phyloP scores from a whole-genome alignment of 2,329 filamentous ascomycete genomes.

The Stagonosporopsis vannaccii region DNA sequence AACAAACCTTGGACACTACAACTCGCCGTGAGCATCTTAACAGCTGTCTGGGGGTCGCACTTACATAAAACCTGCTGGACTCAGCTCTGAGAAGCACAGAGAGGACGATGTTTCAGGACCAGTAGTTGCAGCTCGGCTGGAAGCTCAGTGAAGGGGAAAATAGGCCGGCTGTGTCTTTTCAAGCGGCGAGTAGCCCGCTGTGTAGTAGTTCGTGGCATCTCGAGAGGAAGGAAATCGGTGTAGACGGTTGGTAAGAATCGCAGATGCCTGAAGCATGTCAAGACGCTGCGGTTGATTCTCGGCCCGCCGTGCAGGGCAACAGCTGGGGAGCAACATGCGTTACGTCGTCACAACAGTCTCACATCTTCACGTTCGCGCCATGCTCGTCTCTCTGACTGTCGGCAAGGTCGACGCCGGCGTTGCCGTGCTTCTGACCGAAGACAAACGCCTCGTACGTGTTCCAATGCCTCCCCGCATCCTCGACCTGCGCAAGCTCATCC shows the following conservation, averaged over 20 bases:
- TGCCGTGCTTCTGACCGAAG: slow-evolving; percentile 93
- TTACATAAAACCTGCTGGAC: slow-evolving; percentile 1
- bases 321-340: slow-evolving; percentile 12
- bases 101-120: neutral
- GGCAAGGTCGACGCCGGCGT: slow-evolving; percentile 99
- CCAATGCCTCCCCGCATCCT: slow-evolving; percentile 19
- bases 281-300: slow-evolving; percentile 8
- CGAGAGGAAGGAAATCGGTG: neutral
- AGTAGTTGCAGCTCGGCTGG: slow-evolving; percentile 18
- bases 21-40: neutral
- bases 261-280: slow-evolving; percentile 12
- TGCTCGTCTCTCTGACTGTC: slow-evolving; percentile 97
- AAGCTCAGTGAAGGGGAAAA: slow-evolving; percentile 14
- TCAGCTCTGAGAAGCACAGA: neutral
- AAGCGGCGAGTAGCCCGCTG: neutral
- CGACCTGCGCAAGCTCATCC: slow-evolving; percentile 27
- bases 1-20: neutral
- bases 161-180: neutral
- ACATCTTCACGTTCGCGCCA: slow-evolving; percentile 52
- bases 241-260: slow-evolving; percentile 1
- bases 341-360: slow-evolving; percentile 14
- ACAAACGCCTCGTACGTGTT: slow-evolving; percentile 85
- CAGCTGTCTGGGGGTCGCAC: neutral
- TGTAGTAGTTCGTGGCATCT: neutral
- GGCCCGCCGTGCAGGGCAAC: slow-evolving; percentile 12